A percentile compares a stretch with the other conserved stretches of the same genome.
These are phyloP conservation scores for Tuber magnatum DNA, from an alignment of 495 filamentous ascomycete genomes.

Conservation along the genomic window DNA sequence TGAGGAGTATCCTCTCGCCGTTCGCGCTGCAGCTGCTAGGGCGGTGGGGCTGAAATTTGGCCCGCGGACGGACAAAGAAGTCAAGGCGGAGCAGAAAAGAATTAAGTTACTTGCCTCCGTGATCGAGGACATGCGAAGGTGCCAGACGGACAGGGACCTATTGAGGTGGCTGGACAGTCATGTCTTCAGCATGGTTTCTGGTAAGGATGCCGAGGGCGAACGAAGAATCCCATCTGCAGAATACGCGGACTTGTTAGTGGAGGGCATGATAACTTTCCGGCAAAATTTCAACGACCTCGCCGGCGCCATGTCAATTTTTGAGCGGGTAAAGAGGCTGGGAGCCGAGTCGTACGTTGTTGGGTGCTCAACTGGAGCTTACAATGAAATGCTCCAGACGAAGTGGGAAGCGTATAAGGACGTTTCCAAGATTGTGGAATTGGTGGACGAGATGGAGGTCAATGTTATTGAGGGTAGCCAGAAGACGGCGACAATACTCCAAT, in stretches of 20 bases:
- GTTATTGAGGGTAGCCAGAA: slow-evolving; percentile 50
- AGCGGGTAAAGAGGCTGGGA: slow-evolving; percentile 51
- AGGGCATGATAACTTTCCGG: slow-evolving; percentile 29
- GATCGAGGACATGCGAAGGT: slow-evolving; percentile 11
- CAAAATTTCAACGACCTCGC: slow-evolving; percentile 29
- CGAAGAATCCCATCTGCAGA: slow-evolving; percentile 8
- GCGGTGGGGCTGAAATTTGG: slow-evolving; percentile 23
- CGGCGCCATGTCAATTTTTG: slow-evolving; percentile 31
- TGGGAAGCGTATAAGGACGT: slow-evolving; percentile 54
- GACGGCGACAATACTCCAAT: slow-evolving; percentile 46
- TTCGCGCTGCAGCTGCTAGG: slow-evolving; percentile 25
- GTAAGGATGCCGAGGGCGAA: neutral
- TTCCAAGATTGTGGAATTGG: slow-evolving; percentile 48
- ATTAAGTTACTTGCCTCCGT: neutral
- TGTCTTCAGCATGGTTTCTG: slow-evolving; percentile 20
- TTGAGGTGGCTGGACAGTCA: slow-evolving; percentile 23
- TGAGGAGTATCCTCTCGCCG: slow-evolving; percentile 17
- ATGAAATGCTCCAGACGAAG: slow-evolving; percentile 52
- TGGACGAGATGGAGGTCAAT: slow-evolving; percentile 58
- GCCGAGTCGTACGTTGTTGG: slow-evolving; percentile 54
- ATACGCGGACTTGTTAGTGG: slow-evolving; percentile 33
- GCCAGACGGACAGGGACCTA: slow-evolving; percentile 27
- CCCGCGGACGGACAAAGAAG: neutral
- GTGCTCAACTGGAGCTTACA: slow-evolving; percentile 54
- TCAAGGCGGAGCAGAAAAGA: neutral